These are phyloP conservation scores for Quercus agrifolia DNA, from an alignment of 306 rosid genomes.

Conservation along the genomic window DNA sequence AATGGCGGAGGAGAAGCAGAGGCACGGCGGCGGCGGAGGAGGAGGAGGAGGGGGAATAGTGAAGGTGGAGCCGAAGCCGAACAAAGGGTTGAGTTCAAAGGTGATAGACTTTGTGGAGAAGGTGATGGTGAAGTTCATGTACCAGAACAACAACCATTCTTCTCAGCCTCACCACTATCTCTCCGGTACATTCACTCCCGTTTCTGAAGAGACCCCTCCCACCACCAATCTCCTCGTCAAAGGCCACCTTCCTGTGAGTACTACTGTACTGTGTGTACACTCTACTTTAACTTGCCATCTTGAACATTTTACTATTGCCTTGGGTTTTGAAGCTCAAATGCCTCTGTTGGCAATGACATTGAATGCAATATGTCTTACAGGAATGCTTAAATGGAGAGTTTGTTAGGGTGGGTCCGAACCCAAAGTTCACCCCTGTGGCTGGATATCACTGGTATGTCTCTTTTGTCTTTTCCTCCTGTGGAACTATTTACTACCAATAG, in stretches of 20 bases:
- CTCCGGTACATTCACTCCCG: conserved; percentile 82
- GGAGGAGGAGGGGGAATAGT: conserved; percentile 20
- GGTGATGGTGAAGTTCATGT: conserved; percentile 58
- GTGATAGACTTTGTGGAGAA: conserved; percentile 64
- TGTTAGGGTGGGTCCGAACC: conserved; percentile 95
- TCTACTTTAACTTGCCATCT: too few species aligned
- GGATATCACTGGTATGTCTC: conserved; percentile 78
- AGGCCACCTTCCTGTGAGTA: conserved; percentile 82
- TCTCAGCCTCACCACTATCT: conserved; percentile 75
- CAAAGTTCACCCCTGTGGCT: conserved; percentile 82
- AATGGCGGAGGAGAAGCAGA: neutral
- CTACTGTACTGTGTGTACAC: neutral
- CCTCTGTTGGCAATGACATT: neutral
- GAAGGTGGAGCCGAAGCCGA: conserved; percentile 68
- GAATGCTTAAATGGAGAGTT: conserved; percentile 95
- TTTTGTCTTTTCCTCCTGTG: neutral
- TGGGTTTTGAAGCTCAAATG: neutral
- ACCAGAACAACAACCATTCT: conserved; percentile 28
- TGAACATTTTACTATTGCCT: too few species aligned
- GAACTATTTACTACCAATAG: neutral
- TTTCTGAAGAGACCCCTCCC: conserved; percentile 72
- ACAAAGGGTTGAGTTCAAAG: conserved; percentile 57
- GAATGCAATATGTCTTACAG: conserved; percentile 34
- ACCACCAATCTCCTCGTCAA: conserved; percentile 48
- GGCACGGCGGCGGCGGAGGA: neutral